These are phyloP conservation scores for Picochlorum sp. DNA, from an alignment of 139 green algal species.

Conservation along the genomic window DNA sequence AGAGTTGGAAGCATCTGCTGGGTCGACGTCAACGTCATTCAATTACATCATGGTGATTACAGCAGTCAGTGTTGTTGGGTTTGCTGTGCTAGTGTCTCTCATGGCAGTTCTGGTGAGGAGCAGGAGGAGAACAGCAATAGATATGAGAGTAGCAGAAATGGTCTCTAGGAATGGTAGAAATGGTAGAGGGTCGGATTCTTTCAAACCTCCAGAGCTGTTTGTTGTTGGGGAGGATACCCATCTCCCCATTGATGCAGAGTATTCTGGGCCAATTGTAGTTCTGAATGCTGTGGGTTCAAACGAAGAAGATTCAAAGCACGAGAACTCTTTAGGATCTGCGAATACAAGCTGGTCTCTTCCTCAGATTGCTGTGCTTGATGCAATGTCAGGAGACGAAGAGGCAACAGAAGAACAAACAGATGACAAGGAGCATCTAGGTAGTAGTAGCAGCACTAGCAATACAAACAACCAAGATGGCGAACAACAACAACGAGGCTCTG, in stretches of 20 bases:
- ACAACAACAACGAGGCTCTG: slow-evolving; percentile 2
- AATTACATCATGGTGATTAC: slow-evolving; percentile 15
- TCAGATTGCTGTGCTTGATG: no score
- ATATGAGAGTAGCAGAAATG: background rate
- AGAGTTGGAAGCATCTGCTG: background rate
- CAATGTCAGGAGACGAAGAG: background rate
- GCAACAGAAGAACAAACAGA: background rate
- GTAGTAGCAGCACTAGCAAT: background rate
- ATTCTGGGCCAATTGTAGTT: slow-evolving; percentile 11
- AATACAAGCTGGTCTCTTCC: no score
- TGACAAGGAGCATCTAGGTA: background rate
- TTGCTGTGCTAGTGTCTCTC: background rate
- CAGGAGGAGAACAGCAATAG: background rate
- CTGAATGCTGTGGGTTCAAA: background rate
- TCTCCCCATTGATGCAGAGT: background rate
- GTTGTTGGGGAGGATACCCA: slow-evolving; percentile 2
- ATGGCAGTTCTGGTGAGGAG: slow-evolving; percentile 2
- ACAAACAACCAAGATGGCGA: background rate
- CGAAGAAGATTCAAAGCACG: background rate
- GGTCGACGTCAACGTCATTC: background rate
- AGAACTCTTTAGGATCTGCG: background rate
- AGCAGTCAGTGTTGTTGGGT: slow-evolving; percentile 6
- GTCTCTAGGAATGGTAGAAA: background rate
- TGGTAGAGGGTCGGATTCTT: background rate
- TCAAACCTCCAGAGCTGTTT: slow-evolving; percentile 15